Evolutionary conservation across 106 monocot species (phyloP), one percentile per base, ranked within the genome.

Genomic region (Dioscorea zingiberensis): DNA sequence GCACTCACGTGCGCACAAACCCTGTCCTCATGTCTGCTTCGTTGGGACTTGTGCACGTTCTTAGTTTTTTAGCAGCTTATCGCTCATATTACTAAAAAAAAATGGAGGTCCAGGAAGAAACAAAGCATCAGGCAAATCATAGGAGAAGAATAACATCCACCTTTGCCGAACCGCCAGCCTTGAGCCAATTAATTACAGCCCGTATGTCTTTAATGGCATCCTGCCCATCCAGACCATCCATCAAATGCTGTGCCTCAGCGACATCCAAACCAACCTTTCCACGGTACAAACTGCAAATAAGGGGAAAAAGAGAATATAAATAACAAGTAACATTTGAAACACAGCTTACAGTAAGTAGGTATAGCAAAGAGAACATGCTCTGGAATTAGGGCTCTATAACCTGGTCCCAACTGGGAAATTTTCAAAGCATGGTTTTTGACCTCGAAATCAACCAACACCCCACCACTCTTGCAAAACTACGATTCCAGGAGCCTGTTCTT

Each of bases 401-500:
- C 95, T 7, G 88, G 73, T 53, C 71, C 74, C 66, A 97, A 23
- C 16, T 75, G 64, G 1, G 95, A 85, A 74, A 97, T 91, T 45
- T 78, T 76, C 32, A 78, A 60, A 22, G 95, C 95, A 74, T 97
- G 87, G 64, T 97, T 97, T 68, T 97, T 91, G 23, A 97, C 69
- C 74, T 97, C 95, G 71, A 81, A 97, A 65, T 97, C 95, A 55
- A n/a, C n/a, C n/a, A n/a, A 97, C 91, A 24, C 95, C 95, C 95
- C 95, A 97, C 95, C 91, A 88, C 72, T 97, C 95, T 58, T 97
- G 95, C 79, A 97, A 25, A 56, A 97, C 95, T 18, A 97, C 91
- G 49, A 97, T 86, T 2, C 88, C 91, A 7, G 95, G 91, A 54
- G 88, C 91, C 80, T 88, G 81, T 46, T 91, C 95, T 69, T 91